Conservation (phyloP, 306 rosid genomes). For the Trifolium fragiferum region DNA sequence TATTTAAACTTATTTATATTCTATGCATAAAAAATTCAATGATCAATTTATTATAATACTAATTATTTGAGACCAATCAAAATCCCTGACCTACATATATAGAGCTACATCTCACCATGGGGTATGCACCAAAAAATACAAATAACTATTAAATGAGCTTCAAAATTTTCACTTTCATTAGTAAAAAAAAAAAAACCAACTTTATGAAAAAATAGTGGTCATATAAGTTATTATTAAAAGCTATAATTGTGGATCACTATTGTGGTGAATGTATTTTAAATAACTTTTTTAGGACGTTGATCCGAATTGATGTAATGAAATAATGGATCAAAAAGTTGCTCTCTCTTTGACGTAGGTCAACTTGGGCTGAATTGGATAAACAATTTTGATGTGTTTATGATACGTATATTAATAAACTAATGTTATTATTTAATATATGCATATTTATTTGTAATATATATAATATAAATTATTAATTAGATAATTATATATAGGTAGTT, state of each 20-base stretch:
- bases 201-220: slow-evolving; percentile 14
- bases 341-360: no score
- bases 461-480: no score
- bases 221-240: slow-evolving; percentile 11
- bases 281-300: no score
- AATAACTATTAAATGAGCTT: slow-evolving; percentile 14
- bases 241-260: not conserved
- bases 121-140: slow-evolving; percentile 35
- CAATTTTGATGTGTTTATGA: no score
- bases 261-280: no score
- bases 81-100: slow-evolving; percentile 41
- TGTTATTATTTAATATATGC: no score
- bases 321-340: no score
- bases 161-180: not conserved
- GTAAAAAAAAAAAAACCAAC: not conserved
- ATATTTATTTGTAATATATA: no score
- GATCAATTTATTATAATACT: not conserved
- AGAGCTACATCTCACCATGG: slow-evolving; percentile 36
- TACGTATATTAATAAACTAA: no score
- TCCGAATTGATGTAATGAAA: no score
- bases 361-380: no score
- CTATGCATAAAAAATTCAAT: slow-evolving; percentile 22
- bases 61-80: slow-evolving; percentile 38
- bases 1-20: not conserved
- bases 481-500: no score